Evolutionary conservation across 2,329 filamentous ascomycete species (phyloP), one percentile per base, ranked within the genome.

Genomic region (Trichoderma atroviride): DNA sequence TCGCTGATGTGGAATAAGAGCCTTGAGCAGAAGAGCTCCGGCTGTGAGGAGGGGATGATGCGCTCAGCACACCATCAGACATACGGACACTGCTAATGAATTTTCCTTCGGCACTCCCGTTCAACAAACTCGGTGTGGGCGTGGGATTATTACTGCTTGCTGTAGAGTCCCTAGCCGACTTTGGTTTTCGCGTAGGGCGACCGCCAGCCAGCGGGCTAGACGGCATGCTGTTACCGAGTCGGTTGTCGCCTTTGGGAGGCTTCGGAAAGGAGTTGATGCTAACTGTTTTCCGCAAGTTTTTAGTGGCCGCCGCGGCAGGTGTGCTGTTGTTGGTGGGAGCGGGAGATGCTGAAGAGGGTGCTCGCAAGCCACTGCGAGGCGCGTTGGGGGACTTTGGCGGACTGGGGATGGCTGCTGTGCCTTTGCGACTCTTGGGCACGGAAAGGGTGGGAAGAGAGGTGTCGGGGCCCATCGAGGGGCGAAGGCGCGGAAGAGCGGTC

Each of bases 231-330:
- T 43, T 43, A 4, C 82, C 82, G 59, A 84, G 81, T 73, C 87
- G 85, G 66, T 81, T 85, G 66, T 86, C 85, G 59, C 89, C 88
- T 73, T 90, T 90, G 16, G 95, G 95, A 16, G 95, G 95, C 73
- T 97, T 92, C 35, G 95, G 95, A 76, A 98, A 97, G 0, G 93
- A 91, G 77, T 94, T 95, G 76, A 97, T 97, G 84, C 94, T 97
- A 76, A 97, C 91, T 0, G 92, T 92, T 81, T 96, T 96, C 71
- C 94, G 89, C 68, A 97, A 81, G 1, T 90, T 88, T 79, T 90
- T 94, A 31, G 89, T 88, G 5, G 87, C 83, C 37, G 83, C 83
- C 71, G 87, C 89, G 16, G 88, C 81, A 43, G 90, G 80, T 61
- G 84, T 83, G 5, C 86, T 84, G 11, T 83, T 83, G 7, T 87